Evolutionary conservation across 371 early-diverging fungal genomes (phyloP).

Genomic region (Lichtheimia hyalospora): DNA sequence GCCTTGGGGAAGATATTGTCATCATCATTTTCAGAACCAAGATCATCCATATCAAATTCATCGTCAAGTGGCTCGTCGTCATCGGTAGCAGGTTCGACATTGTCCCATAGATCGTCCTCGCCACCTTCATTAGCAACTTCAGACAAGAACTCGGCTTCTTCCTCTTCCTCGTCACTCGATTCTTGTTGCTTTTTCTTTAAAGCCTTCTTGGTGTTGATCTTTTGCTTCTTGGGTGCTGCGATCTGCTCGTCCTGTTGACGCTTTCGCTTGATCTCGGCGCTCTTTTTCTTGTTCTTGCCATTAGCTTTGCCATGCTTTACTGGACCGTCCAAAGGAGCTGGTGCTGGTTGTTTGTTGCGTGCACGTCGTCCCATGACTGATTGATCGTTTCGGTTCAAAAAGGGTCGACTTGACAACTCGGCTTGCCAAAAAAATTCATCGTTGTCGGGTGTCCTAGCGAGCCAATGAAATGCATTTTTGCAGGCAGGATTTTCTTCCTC

Average conservation of each 20-base stretch:
- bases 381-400: background rate
- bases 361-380: slow-evolving; percentile 26
- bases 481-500: too few species aligned
- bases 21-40: slow-evolving; percentile 33
- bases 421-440: too few species aligned
- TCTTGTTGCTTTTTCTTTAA: slow-evolving; percentile 27
- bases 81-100: slow-evolving; percentile 53
- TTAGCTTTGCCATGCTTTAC: slow-evolving; percentile 1
- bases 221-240: slow-evolving; percentile 36
- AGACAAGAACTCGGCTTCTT: slow-evolving; percentile 10
- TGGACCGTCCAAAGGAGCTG: slow-evolving; percentile 19
- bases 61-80: slow-evolving; percentile 40
- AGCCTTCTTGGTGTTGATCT: slow-evolving; percentile 29
- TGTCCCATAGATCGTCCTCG: slow-evolving; percentile 45
- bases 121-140: slow-evolving; percentile 4
- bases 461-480: too few species aligned
- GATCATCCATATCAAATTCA: slow-evolving; percentile 28
- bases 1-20: slow-evolving; percentile 52
- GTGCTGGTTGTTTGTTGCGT: slow-evolving; percentile 25
- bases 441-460: too few species aligned
- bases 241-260: slow-evolving; percentile 32
- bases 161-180: slow-evolving; percentile 30
- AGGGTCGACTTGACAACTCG: too few species aligned
- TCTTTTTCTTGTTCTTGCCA: slow-evolving; percentile 13
- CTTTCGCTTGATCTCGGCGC: slow-evolving; percentile 18